A percentile compares a stretch with the other conserved stretches of the same genome.
Conservation (phyloP, 495 filamentous ascomycete genomes). For the Hypoxylon intermedium region DNA sequence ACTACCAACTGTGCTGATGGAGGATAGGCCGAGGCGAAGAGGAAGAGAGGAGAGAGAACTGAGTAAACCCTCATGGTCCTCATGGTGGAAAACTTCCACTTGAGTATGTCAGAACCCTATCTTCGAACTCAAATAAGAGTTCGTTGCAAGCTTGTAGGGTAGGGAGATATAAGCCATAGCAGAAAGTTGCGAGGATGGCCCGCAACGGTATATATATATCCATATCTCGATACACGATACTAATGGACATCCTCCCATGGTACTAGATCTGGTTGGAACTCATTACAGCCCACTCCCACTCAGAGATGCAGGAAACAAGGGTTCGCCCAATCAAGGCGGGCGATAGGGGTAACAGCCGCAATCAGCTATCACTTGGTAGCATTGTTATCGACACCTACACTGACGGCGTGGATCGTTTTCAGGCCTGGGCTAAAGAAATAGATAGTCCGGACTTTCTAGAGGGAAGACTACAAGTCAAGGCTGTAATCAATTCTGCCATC, state of each 20-base stretch:
- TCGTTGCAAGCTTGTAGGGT: not conserved
- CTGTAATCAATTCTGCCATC: too few species aligned
- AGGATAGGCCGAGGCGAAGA: constrained; percentile 6
- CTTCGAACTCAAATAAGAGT: constrained; percentile 1
- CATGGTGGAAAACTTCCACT: constrained; percentile 27
- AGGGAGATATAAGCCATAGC: not conserved
- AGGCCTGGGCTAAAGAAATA: not conserved
- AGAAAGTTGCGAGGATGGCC: not conserved
- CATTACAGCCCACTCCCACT: constrained; percentile 28
- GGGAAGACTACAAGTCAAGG: too few species aligned
- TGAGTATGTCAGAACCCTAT: not conserved
- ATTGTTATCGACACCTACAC: not conserved
- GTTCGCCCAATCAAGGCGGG: constrained; percentile 13
- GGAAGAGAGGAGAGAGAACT: constrained; percentile 7
- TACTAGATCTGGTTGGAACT: constrained; percentile 22
- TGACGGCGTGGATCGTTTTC: not conserved
- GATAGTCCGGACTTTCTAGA: not conserved
- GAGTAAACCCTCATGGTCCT: constrained; percentile 11
- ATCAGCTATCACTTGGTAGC: constrained; percentile 23
- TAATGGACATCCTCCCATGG: constrained; percentile 12
- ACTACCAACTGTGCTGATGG: constrained; percentile 20
- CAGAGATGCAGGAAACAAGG: constrained; percentile 20
- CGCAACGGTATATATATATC: constrained; percentile 21
- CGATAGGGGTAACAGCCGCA: constrained; percentile 17
- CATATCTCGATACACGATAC: constrained; percentile 11